A percentile compares a stretch with the other conserved stretches of the same genome.
phyloP scores from a whole-genome alignment of 2,329 filamentous ascomycete species.

The Fusarium sp. region DNA sequence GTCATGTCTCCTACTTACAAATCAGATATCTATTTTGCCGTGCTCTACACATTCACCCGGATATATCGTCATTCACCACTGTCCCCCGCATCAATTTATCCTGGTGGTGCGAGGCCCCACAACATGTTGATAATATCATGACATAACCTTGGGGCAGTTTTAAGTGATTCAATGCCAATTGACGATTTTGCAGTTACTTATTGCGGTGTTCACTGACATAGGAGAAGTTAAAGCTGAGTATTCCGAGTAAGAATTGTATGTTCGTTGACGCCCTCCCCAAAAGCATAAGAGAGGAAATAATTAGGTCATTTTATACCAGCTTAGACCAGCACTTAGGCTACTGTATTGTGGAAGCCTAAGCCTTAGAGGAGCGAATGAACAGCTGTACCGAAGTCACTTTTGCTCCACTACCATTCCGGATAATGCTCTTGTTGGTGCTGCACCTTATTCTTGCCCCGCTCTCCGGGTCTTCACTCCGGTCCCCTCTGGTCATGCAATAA shows the following conservation, averaged over 20 bases:
- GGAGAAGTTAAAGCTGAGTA: neutral
- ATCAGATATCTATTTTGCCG: neutral
- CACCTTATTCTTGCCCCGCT: neutral
- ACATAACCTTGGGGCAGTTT: neutral
- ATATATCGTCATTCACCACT: neutral
- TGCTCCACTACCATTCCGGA: neutral
- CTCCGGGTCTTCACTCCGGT: neutral
- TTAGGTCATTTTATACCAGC: neutral
- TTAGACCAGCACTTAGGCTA: neutral
- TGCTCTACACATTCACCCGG: neutral
- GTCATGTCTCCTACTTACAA: neutral
- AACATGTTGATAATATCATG: neutral
- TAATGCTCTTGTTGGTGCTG: neutral
- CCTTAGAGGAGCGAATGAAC: neutral
- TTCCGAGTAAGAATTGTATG: no score
- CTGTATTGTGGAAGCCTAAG: neutral
- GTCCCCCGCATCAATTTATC: conserved; percentile 20
- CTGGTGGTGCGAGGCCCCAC: neutral
- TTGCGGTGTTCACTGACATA: neutral
- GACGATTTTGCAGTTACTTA: no score
- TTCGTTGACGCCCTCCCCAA: neutral
- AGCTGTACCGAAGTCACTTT: neutral
- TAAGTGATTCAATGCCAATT: no score
- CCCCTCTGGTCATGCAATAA: neutral
- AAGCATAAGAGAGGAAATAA: neutral